Conservation (phyloP, 306 rosid species). For the Corylus avellana region DNA sequence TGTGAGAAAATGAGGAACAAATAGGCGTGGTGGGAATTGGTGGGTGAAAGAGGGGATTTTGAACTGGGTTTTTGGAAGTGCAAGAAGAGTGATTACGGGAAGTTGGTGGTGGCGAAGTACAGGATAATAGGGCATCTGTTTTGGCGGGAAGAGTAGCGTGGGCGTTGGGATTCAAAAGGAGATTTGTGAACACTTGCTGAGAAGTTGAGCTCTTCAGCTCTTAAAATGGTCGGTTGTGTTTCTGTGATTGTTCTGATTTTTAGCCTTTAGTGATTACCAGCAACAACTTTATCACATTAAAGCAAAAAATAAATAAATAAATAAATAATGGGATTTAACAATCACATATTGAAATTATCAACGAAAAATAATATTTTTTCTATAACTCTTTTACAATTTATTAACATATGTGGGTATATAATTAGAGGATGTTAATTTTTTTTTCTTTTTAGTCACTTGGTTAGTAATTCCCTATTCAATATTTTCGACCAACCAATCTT, state of each 20-base stretch:
- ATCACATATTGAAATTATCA: no score
- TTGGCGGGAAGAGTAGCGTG: slow-evolving; percentile 57
- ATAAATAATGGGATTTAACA: no score
- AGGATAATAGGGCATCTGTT: slow-evolving; percentile 54
- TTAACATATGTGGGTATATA: no score
- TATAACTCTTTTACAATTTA: no score
- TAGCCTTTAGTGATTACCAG: neutral
- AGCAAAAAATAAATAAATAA: neutral
- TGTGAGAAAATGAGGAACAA: slow-evolving; percentile 25
- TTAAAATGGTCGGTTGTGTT: no score
- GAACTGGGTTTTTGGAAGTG: slow-evolving; percentile 29
- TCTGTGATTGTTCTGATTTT: no score
- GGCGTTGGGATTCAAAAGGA: neutral
- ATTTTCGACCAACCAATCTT: no score
- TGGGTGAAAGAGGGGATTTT: slow-evolving; percentile 32
- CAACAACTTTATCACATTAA: neutral
- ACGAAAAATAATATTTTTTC: no score
- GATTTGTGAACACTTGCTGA: neutral
- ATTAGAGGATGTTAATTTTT: no score
- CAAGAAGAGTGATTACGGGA: slow-evolving; percentile 23
- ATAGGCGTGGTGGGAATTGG: slow-evolving; percentile 7
- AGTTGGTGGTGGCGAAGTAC: slow-evolving; percentile 32
- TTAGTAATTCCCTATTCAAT: no score
- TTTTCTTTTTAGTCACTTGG: no score
- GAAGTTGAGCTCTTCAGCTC: neutral